A percentile compares a stretch with the other conserved stretches of the same genome.
phyloP scores from a whole-genome alignment of 371 early-diverging fungal species.

The Basidiobolus meristosporus region DNA sequence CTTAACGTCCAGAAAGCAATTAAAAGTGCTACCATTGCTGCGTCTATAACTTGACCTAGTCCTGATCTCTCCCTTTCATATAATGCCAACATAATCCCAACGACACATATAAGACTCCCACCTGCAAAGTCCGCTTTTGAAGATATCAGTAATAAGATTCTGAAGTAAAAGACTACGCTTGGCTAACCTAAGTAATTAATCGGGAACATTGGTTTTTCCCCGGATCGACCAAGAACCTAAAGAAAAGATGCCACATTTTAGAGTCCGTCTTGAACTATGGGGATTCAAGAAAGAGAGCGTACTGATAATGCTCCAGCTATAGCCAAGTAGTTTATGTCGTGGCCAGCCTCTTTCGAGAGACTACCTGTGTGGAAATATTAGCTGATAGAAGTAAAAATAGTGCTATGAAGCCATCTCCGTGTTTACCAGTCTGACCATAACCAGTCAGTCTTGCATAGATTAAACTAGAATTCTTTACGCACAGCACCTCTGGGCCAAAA shows the following conservation, averaged over 20 bases:
- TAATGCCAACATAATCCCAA: conserved; percentile 46
- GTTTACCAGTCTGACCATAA: conserved; percentile 36
- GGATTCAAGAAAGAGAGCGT: conserved; percentile 2
- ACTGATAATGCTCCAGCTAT: conserved; percentile 42
- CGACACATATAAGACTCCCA: conserved; percentile 44
- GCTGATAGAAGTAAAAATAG: not conserved
- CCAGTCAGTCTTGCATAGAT: conserved; percentile 52
- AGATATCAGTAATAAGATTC: too few species aligned
- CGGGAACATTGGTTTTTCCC: conserved; percentile 38
- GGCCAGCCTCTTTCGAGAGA: conserved; percentile 38
- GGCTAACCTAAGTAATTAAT: conserved; percentile 30
- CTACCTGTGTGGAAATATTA: conserved; percentile 4
- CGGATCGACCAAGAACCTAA: conserved; percentile 32
- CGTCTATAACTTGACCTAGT: conserved; percentile 54
- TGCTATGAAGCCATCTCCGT: too few species aligned
- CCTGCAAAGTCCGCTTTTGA: conserved; percentile 50
- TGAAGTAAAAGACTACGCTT: not conserved
- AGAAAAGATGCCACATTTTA: conserved; percentile 1
- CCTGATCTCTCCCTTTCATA: conserved; percentile 33
- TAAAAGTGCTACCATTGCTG: conserved; percentile 48
- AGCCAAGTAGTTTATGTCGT: conserved; percentile 59
- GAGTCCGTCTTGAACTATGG: not conserved
- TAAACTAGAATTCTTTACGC: conserved; percentile 27
- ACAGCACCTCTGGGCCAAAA: conserved; percentile 37
- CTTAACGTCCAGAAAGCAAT: conserved; percentile 3